A percentile compares a stretch with the other conserved stretches of the same genome.
phyloP scores from a whole-genome alignment of 139 green algal genomes.

The Chlorella ohadii region DNA sequence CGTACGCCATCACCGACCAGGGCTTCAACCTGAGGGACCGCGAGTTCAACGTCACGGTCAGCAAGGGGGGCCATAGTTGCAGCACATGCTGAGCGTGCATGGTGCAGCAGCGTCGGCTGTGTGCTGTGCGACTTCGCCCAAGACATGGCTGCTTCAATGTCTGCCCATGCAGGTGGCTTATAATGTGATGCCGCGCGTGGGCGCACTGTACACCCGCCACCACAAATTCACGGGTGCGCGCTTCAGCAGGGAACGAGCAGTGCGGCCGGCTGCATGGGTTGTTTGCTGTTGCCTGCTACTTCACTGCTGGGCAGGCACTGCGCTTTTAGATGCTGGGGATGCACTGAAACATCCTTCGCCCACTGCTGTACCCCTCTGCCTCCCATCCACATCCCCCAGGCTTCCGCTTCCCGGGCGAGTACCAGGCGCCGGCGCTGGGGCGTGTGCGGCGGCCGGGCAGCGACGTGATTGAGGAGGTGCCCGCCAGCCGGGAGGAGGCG shows the following conservation, averaged over 20 bases:
- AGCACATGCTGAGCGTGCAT: no score
- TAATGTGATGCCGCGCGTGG: slow-evolving; percentile 88
- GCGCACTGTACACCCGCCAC: slow-evolving; percentile 32
- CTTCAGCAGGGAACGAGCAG: no score
- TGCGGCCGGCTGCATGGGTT: neutral
- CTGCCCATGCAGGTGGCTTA: slow-evolving; percentile 57
- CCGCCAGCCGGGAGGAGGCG: neutral
- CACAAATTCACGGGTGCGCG: slow-evolving; percentile 24
- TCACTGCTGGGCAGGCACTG: no score
- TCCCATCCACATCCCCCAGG: no score
- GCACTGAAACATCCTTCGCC: neutral
- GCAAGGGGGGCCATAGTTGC: no score
- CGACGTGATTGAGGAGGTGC: neutral
- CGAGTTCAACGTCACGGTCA: slow-evolving; percentile 72
- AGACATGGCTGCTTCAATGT: no score
- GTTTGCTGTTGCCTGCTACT: neutral
- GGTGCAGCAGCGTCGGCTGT: no score
- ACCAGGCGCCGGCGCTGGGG: slow-evolving; percentile 12
- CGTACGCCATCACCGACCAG: slow-evolving; percentile 78
- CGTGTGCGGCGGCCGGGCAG: neutral
- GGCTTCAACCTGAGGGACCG: slow-evolving; percentile 58
- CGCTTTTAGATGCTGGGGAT: no score
- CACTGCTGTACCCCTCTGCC: neutral
- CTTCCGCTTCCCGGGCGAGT: slow-evolving; percentile 33
- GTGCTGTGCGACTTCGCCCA: no score